A percentile compares a stretch with the other conserved stretches of the same genome.
phyloP scores from a whole-genome alignment of 106 monocot species.

The Dendrobium huoshanense region DNA sequence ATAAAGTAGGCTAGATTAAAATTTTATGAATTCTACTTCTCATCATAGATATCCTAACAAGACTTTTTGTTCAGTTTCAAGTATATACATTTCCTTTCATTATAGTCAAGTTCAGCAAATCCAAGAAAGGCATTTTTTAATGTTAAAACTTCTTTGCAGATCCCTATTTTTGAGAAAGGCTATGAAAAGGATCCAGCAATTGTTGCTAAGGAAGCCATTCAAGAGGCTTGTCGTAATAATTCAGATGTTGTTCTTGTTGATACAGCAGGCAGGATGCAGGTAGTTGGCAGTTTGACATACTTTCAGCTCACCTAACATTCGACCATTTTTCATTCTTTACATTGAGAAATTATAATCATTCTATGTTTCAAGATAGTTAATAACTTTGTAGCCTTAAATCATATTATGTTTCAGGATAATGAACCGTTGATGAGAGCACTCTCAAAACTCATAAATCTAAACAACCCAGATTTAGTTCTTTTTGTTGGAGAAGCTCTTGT shows the following conservation, averaged over 20 bases:
- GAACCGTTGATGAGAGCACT: slow-evolving; percentile 97
- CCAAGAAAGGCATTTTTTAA: background rate
- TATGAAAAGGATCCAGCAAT: slow-evolving; percentile 98
- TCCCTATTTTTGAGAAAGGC: slow-evolving; percentile 95
- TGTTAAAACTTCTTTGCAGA: slow-evolving; percentile 37
- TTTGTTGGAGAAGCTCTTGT: slow-evolving; percentile 98
- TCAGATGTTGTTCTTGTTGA: slow-evolving; percentile 98
- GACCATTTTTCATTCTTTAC: background rate
- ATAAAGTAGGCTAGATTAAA: background rate
- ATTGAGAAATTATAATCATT: background rate
- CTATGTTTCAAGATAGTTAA: background rate
- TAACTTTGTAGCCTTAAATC: background rate
- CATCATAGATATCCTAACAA: background rate
- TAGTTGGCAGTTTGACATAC: slow-evolving; percentile 1
- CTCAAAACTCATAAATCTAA: slow-evolving; percentile 96
- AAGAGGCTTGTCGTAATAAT: slow-evolving; percentile 72
- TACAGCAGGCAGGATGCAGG: slow-evolving; percentile 99
- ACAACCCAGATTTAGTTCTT: slow-evolving; percentile 88
- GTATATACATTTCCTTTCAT: background rate
- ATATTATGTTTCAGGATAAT: slow-evolving; percentile 62
- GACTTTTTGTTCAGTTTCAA: background rate
- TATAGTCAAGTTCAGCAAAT: background rate
- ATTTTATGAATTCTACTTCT: background rate
- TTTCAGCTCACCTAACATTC: background rate
- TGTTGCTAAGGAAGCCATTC: slow-evolving; percentile 95